A percentile compares a stretch with the other conserved stretches of the same genome.
Evolutionary conservation across 1,284 basidiomycete genomes (phyloP).

Genomic region (Hymenochaete sp.): DNA sequence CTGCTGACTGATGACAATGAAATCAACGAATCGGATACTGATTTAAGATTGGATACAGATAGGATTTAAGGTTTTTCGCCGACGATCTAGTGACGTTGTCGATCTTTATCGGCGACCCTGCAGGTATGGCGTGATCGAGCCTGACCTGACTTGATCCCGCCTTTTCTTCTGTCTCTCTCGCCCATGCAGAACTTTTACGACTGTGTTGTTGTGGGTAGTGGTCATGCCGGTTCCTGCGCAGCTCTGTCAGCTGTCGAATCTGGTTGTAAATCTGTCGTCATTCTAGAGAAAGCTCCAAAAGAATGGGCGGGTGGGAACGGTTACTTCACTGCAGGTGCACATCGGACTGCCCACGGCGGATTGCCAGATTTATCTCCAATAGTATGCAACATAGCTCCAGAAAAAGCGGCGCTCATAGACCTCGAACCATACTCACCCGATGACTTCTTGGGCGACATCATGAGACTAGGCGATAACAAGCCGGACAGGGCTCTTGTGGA

Average conservation of each 20-base stretch:
- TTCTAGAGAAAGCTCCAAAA: slow-evolving; percentile 56
- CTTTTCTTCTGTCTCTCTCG: too few species aligned
- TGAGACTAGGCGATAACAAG: slow-evolving; percentile 44
- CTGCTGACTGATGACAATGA: too few species aligned
- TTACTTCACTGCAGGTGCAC: slow-evolving; percentile 61
- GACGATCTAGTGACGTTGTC: too few species aligned
- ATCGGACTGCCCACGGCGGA: slow-evolving; percentile 52
- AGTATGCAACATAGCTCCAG: slow-evolving; percentile 39
- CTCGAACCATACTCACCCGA: slow-evolving; percentile 47
- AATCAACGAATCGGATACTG: too few species aligned
- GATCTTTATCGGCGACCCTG: too few species aligned
- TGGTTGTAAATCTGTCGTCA: slow-evolving; percentile 50
- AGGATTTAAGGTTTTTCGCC: too few species aligned
- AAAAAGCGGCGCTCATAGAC: slow-evolving; percentile 41
- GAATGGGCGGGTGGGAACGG: slow-evolving; percentile 64
- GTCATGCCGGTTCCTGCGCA: slow-evolving; percentile 58
- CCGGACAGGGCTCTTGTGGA: slow-evolving; percentile 42
- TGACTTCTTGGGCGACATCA: slow-evolving; percentile 49
- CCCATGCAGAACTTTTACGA: slow-evolving; percentile 25
- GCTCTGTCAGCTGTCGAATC: slow-evolving; percentile 50
- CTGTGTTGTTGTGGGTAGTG: slow-evolving; percentile 57
- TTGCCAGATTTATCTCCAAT: slow-evolving; percentile 48
- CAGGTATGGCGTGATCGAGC: too few species aligned
- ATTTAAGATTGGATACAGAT: too few species aligned
- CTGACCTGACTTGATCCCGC: too few species aligned